These are phyloP conservation scores for Rhytidiadelphus loreus DNA, from an alignment of 225 moss, liverwort and hornwort species.

Conservation along the genomic window DNA sequence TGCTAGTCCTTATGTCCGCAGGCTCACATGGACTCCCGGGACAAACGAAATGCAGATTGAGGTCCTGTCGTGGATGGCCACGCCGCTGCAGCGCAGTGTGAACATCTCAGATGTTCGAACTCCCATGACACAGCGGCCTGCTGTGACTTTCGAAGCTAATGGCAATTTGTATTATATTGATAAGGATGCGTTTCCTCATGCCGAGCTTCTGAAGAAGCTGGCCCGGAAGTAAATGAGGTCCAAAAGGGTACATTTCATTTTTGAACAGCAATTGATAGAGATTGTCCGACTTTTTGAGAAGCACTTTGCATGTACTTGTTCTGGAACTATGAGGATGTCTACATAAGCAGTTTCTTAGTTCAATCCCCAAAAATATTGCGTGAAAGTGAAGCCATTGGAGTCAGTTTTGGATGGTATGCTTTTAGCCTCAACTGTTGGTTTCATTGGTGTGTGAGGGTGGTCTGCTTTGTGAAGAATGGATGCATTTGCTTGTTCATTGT, in stretches of 20 bases:
- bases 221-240: constrained; percentile 4
- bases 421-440: neutral
- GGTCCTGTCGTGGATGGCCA: constrained; percentile 80
- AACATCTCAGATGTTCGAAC: constrained; percentile 41
- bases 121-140: constrained; percentile 61
- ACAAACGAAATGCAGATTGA: constrained; percentile 60
- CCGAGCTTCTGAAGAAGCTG: constrained; percentile 67
- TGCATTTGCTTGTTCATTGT: neutral
- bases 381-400: neutral
- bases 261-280: neutral
- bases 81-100: constrained; percentile 36
- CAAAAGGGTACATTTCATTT: neutral
- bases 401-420: neutral
- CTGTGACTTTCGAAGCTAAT: constrained; percentile 64
- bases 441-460: neutral
- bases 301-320: neutral
- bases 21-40: constrained; percentile 69
- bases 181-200: constrained; percentile 63
- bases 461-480: neutral
- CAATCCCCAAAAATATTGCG: too few relatives aligned
- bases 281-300: neutral
- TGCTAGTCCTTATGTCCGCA: constrained; percentile 76
- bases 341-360: neutral
- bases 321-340: neutral
- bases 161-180: constrained; percentile 78